These are phyloP conservation scores for Trichosporon ovoides DNA, from an alignment of 1,284 basidiomycete species.

Conservation along the genomic window DNA sequence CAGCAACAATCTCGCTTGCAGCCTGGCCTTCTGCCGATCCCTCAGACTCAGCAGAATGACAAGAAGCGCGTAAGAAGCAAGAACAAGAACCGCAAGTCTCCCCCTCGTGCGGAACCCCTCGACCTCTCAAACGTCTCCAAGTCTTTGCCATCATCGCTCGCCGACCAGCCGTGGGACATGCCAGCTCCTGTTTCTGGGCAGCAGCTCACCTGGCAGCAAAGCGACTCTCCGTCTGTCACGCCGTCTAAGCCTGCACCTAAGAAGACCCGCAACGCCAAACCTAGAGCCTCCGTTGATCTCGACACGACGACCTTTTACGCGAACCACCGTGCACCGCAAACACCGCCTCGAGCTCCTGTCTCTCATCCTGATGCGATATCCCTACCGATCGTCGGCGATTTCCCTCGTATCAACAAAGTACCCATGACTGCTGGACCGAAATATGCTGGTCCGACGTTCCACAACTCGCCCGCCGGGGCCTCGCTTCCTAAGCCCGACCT, in stretches of 20 bases:
- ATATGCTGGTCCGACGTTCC: constrained; percentile 47
- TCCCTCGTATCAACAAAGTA: constrained; percentile 32
- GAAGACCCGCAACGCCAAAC: constrained; percentile 1
- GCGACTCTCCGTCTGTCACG: constrained; percentile 14
- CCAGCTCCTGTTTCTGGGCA: constrained; percentile 21
- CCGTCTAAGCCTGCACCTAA: constrained; percentile 1
- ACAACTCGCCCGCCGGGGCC: constrained; percentile 43
- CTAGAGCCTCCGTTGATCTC: constrained; percentile 22
- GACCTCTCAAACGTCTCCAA: constrained; percentile 11
- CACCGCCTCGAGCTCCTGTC: constrained; percentile 30
- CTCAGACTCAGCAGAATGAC: background rate
- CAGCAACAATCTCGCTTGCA: constrained; percentile 1
- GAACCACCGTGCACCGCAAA: constrained; percentile 39
- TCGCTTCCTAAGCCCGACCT: constrained; percentile 43
- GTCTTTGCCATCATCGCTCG: constrained; percentile 15
- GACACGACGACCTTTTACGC: constrained; percentile 39
- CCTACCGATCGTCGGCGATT: constrained; percentile 30
- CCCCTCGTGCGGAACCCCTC: background rate
- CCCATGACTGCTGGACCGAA: constrained; percentile 19
- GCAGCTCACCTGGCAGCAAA: constrained; percentile 40
- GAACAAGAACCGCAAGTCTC: constrained; percentile 7
- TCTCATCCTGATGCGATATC: constrained; percentile 7
- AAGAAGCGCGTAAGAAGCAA: constrained; percentile 11
- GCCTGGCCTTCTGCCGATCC: background rate
- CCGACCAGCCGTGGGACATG: constrained; percentile 37